These are phyloP conservation scores for Pseudohalonectria lignicola DNA, from an alignment of 2,329 filamentous ascomycete species.

Conservation along the genomic window DNA sequence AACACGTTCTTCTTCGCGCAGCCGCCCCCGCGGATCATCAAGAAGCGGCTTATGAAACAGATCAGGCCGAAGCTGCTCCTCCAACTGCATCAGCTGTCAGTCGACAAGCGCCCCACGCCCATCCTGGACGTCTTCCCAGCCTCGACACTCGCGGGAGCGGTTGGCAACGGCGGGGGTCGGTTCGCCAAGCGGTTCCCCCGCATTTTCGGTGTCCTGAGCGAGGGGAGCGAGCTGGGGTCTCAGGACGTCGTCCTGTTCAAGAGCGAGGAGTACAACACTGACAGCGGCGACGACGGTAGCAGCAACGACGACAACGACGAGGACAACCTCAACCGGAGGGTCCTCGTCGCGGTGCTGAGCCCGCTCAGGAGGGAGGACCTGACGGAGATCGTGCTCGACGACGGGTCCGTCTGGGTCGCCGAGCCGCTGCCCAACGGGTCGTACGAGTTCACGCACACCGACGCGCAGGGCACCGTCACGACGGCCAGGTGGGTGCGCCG, in stretches of 20 bases:
- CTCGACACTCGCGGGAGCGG: constrained; percentile 42
- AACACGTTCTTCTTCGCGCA: constrained; percentile 59
- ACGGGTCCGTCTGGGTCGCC: constrained; percentile 49
- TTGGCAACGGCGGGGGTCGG: constrained; percentile 14
- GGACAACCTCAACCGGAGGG: constrained; percentile 26
- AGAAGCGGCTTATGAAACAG: constrained; percentile 56
- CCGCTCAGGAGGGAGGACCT: constrained; percentile 42
- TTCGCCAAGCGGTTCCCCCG: constrained; percentile 51
- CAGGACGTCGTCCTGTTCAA: constrained; percentile 62
- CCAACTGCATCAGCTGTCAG: constrained; percentile 58
- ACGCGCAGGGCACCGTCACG: constrained; percentile 43
- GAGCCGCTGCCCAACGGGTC: constrained; percentile 41
- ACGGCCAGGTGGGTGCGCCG: constrained; percentile 61
- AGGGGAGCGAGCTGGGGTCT: constrained; percentile 48
- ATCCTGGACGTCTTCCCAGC: constrained; percentile 66
- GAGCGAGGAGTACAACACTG: constrained; percentile 53
- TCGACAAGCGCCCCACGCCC: constrained; percentile 51
- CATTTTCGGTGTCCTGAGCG: constrained; percentile 51
- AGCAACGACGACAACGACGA: constrained; percentile 29
- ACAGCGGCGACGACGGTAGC: constrained; percentile 20
- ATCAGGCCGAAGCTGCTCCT: constrained; percentile 58
- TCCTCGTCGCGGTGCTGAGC: constrained; percentile 59
- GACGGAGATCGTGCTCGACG: constrained; percentile 55
- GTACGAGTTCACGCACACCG: constrained; percentile 54
- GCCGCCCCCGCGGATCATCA: constrained; percentile 47